These are phyloP conservation scores for Sindora glabra DNA, from an alignment of 306 rosid genomes.

Conservation along the genomic window DNA sequence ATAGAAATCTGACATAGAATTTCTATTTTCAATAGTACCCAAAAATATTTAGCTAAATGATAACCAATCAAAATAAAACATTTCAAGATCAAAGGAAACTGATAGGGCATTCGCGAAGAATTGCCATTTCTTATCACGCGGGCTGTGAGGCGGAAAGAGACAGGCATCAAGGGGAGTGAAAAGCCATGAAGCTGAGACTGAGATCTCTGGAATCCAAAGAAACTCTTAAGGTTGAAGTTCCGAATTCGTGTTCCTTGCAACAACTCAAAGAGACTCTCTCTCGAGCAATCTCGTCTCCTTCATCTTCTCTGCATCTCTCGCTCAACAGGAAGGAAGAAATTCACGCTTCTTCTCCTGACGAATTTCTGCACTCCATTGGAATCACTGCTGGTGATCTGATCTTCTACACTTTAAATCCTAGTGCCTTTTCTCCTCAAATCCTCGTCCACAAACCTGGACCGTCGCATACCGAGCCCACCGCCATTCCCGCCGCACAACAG, in stretches of 20 bases:
- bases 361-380: conserved; percentile 46
- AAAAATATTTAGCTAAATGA: too few relatives aligned
- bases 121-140: too few relatives aligned
- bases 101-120: too few relatives aligned
- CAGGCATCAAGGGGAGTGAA: too few relatives aligned
- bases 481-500: not conserved
- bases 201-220: conserved; percentile 56
- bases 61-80: too few relatives aligned
- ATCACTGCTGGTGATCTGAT: conserved; percentile 65
- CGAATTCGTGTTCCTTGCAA: conserved; percentile 34
- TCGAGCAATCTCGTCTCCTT: conserved; percentile 19
- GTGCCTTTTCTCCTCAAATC: conserved; percentile 19
- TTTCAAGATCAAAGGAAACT: too few relatives aligned
- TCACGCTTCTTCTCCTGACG: conserved; percentile 28
- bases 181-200: conserved; percentile 57
- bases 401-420: conserved; percentile 50
- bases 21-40: too few relatives aligned
- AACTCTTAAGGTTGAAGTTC: conserved; percentile 54
- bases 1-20: too few relatives aligned
- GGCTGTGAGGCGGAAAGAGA: too few relatives aligned
- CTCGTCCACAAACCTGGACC: conserved; percentile 11
- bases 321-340: conserved; percentile 72
- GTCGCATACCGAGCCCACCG: not conserved
- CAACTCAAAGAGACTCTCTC: conserved; percentile 42
- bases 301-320: conserved; percentile 53